phyloP scores from a whole-genome alignment of 139 green algal genomes.

The Micromonas commoda region DNA sequence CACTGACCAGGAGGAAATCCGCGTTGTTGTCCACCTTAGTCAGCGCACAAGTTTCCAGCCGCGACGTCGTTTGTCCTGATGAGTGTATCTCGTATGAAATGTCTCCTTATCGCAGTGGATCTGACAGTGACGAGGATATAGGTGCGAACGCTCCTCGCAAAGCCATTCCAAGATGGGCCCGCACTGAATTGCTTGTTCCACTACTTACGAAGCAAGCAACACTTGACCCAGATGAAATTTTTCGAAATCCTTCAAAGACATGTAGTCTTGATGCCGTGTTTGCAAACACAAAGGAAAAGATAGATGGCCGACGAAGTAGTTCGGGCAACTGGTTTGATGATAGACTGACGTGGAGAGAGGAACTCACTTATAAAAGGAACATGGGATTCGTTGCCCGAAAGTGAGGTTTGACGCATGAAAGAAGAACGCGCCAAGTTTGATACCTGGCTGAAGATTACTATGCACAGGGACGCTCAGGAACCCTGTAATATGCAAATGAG shows the following conservation, averaged over 20 bases:
- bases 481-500: not conserved
- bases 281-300: not conserved
- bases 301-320: not conserved
- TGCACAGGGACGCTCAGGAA: too few relatives aligned
- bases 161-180: constrained; percentile 11
- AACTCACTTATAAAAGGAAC: constrained; percentile 10
- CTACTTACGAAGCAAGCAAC: not conserved
- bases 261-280: constrained; percentile 5
- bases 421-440: too few relatives aligned
- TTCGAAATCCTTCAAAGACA: constrained; percentile 8
- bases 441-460: not conserved
- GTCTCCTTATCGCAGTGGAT: not conserved
- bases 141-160: not conserved
- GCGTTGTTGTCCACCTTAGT: not conserved
- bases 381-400: not conserved
- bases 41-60: not conserved
- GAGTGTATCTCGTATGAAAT: not conserved
- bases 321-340: constrained; percentile 12
- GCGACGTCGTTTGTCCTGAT: not conserved
- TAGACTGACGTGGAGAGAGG: constrained; percentile 3
- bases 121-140: not conserved
- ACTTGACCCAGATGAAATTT: constrained; percentile 19
- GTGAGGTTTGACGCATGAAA: not conserved
- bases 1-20: not conserved
- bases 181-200: not conserved